A percentile compares a stretch with the other conserved stretches of the same genome.
Conservation (phyloP, 352 stramenopile genomes). For the Phytophthora kernoviae region DNA sequence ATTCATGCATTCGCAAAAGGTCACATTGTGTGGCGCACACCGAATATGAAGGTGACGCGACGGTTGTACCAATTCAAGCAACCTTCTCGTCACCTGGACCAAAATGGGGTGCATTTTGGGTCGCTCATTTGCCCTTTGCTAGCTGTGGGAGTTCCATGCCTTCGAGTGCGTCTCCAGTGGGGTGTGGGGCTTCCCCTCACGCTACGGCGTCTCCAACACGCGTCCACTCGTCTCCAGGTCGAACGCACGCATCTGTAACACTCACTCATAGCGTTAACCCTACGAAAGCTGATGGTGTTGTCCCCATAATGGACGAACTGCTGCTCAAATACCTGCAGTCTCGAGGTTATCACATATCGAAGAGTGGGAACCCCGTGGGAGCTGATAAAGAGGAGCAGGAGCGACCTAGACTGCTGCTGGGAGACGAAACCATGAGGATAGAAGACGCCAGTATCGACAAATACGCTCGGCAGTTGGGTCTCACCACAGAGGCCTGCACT, state of each 20-base stretch:
- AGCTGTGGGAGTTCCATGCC: slow-evolving; percentile 21
- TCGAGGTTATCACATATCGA: slow-evolving; percentile 56
- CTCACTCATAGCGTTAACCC: neutral
- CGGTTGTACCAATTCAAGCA: too few relatives aligned
- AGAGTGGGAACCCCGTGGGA: slow-evolving; percentile 6
- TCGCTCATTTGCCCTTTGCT: slow-evolving; percentile 11
- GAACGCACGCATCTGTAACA: slow-evolving; percentile 4
- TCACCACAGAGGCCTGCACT: slow-evolving; percentile 72
- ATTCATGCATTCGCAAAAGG: too few relatives aligned
- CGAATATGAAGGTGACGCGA: too few relatives aligned
- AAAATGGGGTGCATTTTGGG: too few relatives aligned
- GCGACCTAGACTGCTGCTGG: slow-evolving; percentile 39
- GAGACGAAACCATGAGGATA: slow-evolving; percentile 19
- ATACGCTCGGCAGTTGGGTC: slow-evolving; percentile 66
- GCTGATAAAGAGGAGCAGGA: slow-evolving; percentile 29
- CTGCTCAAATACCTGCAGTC: slow-evolving; percentile 72
- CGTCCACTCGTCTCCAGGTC: slow-evolving; percentile 6
- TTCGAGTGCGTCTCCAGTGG: slow-evolving; percentile 19
- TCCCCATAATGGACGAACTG: slow-evolving; percentile 64
- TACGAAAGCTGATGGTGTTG: slow-evolving; percentile 15
- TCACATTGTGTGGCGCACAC: too few relatives aligned
- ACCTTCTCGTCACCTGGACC: too few relatives aligned
- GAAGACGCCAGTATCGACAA: slow-evolving; percentile 50
- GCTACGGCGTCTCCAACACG: slow-evolving; percentile 5
- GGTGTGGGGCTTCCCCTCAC: slow-evolving; percentile 16